These are phyloP conservation scores for Diplodia intermedia DNA, from an alignment of 2,329 filamentous ascomycete species.

Conservation along the genomic window DNA sequence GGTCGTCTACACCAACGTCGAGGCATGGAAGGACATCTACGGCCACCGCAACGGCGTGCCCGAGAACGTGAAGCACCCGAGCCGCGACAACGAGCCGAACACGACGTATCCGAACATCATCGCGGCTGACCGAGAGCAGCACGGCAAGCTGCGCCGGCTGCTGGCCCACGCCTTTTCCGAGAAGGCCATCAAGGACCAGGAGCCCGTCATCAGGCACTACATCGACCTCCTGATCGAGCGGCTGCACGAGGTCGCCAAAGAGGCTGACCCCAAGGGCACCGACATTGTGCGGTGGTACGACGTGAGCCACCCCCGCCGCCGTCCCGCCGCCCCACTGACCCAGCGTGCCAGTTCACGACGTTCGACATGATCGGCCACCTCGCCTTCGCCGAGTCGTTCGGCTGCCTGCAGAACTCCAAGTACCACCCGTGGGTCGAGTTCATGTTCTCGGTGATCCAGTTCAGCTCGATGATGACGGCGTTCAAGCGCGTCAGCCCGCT, in stretches of 20 bases:
- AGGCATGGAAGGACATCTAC: slow-evolving; percentile 55
- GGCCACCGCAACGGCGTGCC: slow-evolving; percentile 6
- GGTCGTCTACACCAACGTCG: slow-evolving; percentile 44
- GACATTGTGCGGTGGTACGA: slow-evolving; percentile 21
- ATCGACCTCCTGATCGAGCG: slow-evolving; percentile 41
- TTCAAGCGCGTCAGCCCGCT: not conserved
- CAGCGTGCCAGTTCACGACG: slow-evolving; percentile 35
- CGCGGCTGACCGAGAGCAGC: slow-evolving; percentile 28
- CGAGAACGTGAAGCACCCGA: slow-evolving; percentile 4
- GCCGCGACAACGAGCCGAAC: slow-evolving; percentile 7
- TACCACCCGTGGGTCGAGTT: slow-evolving; percentile 43
- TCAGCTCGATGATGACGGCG: not conserved
- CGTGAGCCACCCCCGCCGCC: not conserved
- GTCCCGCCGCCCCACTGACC: not conserved
- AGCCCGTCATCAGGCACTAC: slow-evolving; percentile 43
- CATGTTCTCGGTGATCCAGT: slow-evolving; percentile 21
- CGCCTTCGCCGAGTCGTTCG: slow-evolving; percentile 42
- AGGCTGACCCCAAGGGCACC: not conserved
- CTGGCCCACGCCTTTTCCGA: slow-evolving; percentile 43
- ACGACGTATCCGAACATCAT: slow-evolving; percentile 27
- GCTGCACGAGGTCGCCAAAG: not conserved
- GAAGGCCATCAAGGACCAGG: slow-evolving; percentile 41
- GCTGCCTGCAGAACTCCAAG: slow-evolving; percentile 36
- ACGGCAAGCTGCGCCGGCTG: slow-evolving; percentile 42
- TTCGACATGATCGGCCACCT: slow-evolving; percentile 43